Base-by-base conservation (phyloP, 352 stramenopile genomes). In the Phytophthora vignae region DNA sequence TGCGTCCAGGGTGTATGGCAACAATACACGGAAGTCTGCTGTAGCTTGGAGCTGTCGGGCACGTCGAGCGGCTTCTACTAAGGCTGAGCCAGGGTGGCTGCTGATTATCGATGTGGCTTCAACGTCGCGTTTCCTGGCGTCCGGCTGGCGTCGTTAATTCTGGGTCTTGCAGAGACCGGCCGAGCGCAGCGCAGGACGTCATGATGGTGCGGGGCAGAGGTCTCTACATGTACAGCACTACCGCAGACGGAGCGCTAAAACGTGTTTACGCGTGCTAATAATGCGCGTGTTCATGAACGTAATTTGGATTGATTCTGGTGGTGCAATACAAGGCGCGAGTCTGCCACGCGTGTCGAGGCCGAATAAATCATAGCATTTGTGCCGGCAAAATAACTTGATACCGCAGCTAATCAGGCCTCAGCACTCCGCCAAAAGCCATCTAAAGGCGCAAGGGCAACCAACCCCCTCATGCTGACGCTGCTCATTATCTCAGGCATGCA, bases 221-320 rank as follows among this genome's bases (percentile, higher is more conserved):
- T 7, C 33, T 11, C 11, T 40, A 14, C n/a, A n/a, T n/a, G n/a
- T 40, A 40, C 33, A 40, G 33, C 33, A 40, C 48, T n/a, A 27
- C 21, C 21, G 21, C 48, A 31, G 42, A 55, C 48, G 48, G 21
- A 15, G 21, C 21, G 3, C 10, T 19, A 7, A 49, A 54, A 55
- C 29, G 3, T 55, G 48, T 14, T 60, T 60, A n/a, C 54, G 42
- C 17, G 10, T 17, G 44, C 12, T 49, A 44, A 11, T 33, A 56
- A 59, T 36, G 12, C 38, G 54, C 19, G 14, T 17, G 33, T 15
- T 21, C 46, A n/a, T 57, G 14, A 49, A 14, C 52, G 2, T 58
- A 46, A 67, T 40, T 55, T n/a, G 19, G n/a, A 38, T 38, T 17
- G 40, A 48, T 69, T 61, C 62, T 63, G 58, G 58, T 57, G 44